A percentile compares a stretch with the other conserved stretches of the same genome.
Conservation (phyloP, 169 alveolate genomes). For the Sarcocystis neurona region DNA sequence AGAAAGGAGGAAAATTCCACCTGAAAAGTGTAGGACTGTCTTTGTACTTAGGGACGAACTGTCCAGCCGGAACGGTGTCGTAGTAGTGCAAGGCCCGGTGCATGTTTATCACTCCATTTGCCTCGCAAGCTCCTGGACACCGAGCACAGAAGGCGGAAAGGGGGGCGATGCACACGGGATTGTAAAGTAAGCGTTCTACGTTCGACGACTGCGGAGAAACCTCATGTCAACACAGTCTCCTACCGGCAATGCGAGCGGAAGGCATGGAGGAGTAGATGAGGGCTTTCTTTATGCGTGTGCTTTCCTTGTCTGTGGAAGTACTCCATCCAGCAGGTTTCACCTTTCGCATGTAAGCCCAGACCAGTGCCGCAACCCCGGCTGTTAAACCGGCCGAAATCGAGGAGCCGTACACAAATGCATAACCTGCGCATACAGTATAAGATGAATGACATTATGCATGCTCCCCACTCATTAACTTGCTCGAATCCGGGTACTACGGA, state of each 20-base stretch:
- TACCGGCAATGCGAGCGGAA: slow-evolving; percentile 52
- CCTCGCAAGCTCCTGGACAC: slow-evolving; percentile 52
- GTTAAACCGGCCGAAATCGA: slow-evolving; percentile 75
- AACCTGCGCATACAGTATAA: too few relatives aligned
- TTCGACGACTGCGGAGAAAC: background rate
- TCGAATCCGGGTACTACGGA: too few relatives aligned
- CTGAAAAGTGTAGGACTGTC: background rate
- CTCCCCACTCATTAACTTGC: too few relatives aligned
- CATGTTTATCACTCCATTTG: slow-evolving; percentile 59
- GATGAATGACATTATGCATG: too few relatives aligned
- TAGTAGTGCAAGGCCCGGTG: slow-evolving; percentile 56
- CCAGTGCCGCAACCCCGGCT: slow-evolving; percentile 73
- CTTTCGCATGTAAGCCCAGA: slow-evolving; percentile 53
- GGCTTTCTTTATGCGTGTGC: slow-evolving; percentile 58
- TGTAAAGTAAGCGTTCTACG: background rate
- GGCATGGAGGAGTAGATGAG: slow-evolving; percentile 54
- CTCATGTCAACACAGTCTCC: background rate
- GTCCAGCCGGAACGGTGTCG: slow-evolving; percentile 45
- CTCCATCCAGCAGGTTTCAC: slow-evolving; percentile 55
- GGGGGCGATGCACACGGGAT: background rate
- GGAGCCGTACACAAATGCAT: slow-evolving; percentile 65
- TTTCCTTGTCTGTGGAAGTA: slow-evolving; percentile 20
- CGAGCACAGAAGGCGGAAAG: background rate
- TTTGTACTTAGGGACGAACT: slow-evolving; percentile 28
- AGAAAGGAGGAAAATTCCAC: background rate